A percentile compares a stretch with the other conserved stretches of the same genome.
Conservation (phyloP, 108 stramenopile species). For the Skeletonema potamos region DNA sequence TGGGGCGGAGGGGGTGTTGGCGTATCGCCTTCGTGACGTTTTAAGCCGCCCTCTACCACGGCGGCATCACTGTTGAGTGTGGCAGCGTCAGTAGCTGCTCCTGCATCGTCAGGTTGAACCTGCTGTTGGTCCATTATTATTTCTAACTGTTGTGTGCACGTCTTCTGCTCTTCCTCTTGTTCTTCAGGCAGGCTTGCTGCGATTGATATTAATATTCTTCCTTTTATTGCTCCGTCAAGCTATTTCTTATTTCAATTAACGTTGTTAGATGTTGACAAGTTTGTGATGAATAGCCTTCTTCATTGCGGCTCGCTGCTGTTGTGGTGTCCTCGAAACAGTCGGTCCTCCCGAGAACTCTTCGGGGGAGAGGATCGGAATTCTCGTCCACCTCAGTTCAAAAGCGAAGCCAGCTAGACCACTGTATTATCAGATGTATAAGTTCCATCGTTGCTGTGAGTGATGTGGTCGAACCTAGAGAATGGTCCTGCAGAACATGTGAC, state of each 20-base stretch:
- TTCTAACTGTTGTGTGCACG: background rate
- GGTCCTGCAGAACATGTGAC: background rate
- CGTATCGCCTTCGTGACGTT: background rate
- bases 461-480: background rate
- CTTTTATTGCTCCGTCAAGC: background rate
- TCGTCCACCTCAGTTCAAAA: background rate
- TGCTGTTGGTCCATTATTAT: background rate
- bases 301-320: background rate
- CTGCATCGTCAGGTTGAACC: background rate
- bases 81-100: slow-evolving; percentile 12
- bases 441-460: background rate
- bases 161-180: background rate
- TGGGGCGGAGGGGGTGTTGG: slow-evolving; percentile 2
- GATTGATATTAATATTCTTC: background rate
- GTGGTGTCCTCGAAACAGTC: too few species aligned
- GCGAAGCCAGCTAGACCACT: background rate
- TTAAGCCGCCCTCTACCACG: slow-evolving; percentile 13
- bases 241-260: background rate
- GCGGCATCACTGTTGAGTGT: slow-evolving; percentile 32
- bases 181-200: background rate
- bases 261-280: background rate
- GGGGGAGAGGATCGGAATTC: background rate
- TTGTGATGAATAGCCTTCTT: background rate
- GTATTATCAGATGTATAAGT: background rate
- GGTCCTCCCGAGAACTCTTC: too few species aligned